Evolutionary conservation across 805 yeast genomes (phyloP).

Genomic region (Candida tibetensis): DNA sequence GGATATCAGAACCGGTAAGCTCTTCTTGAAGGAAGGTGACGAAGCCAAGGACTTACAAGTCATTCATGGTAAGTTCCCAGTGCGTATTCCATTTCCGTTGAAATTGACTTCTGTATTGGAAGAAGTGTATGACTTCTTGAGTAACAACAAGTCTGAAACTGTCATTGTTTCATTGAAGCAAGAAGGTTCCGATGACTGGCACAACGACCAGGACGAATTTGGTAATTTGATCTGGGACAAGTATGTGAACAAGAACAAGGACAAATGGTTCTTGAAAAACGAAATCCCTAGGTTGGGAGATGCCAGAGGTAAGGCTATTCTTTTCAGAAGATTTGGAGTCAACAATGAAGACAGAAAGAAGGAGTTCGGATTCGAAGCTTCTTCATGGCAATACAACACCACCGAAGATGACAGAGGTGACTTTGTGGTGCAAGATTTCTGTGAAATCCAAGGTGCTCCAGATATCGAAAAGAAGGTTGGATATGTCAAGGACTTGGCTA

Average conservation of each 20-base stretch:
- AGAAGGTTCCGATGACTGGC: slow-evolving; percentile 70
- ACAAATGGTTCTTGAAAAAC: slow-evolving; percentile 59
- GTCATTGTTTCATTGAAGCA: slow-evolving; percentile 69
- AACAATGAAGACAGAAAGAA: slow-evolving; percentile 38
- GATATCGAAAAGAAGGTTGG: slow-evolving; percentile 57
- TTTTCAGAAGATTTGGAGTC: slow-evolving; percentile 73
- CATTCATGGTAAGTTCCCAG: slow-evolving; percentile 76
- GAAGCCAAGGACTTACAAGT: slow-evolving; percentile 58
- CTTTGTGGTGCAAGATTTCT: slow-evolving; percentile 70
- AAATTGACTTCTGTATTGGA: slow-evolving; percentile 50
- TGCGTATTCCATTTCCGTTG: slow-evolving; percentile 55
- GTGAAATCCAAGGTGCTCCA: slow-evolving; percentile 52
- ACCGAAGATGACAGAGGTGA: slow-evolving; percentile 61
- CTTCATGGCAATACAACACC: slow-evolving; percentile 64
- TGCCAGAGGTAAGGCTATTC: slow-evolving; percentile 61
- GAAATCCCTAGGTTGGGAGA: slow-evolving; percentile 59
- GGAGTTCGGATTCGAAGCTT: slow-evolving; percentile 66
- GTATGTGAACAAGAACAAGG: slow-evolving; percentile 48
- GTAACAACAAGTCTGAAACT: slow-evolving; percentile 52
- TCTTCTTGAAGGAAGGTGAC: slow-evolving; percentile 50
- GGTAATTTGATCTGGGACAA: slow-evolving; percentile 57
- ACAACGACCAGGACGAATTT: slow-evolving; percentile 61
- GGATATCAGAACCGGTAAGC: slow-evolving; percentile 63
- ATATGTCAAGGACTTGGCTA: slow-evolving; percentile 54
- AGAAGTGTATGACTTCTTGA: slow-evolving; percentile 59